Evolutionary conservation across 192 early-diverging fungal species (phyloP).

Genomic region (Neocallimastix lanati): DNA sequence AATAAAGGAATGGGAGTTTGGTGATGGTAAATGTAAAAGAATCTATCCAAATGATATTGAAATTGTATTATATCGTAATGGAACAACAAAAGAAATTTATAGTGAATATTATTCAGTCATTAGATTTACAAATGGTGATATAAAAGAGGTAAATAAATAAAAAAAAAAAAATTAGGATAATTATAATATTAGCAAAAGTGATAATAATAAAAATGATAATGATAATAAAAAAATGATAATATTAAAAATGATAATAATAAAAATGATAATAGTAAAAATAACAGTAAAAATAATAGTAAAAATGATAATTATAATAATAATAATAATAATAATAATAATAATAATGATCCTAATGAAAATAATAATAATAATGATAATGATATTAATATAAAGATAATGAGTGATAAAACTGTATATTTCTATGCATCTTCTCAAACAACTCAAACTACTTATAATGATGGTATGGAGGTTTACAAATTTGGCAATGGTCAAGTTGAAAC

Average conservation of each 20-base stretch:
- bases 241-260: no score
- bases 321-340: no score
- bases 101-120: background rate
- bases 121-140: background rate
- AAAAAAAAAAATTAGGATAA: no score
- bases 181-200: no score
- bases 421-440: background rate
- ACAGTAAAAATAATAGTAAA: no score
- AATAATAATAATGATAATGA: no score
- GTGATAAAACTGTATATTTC: background rate
- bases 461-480: background rate
- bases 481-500: background rate
- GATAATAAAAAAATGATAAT: no score
- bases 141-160: background rate
- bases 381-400: background rate
- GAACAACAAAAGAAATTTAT: background rate
- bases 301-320: no score
- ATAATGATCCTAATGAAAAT: no score
- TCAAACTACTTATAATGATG: background rate
- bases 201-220: no score
- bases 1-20: background rate
- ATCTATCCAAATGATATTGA: background rate
- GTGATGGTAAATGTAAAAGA: slow-evolving; percentile 1
- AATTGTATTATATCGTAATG: slow-evolving; percentile 1
- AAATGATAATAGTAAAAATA: no score